Conservation (phyloP, 2,329 filamentous ascomycete genomes). For the Colletotrichum sp. region DNA sequence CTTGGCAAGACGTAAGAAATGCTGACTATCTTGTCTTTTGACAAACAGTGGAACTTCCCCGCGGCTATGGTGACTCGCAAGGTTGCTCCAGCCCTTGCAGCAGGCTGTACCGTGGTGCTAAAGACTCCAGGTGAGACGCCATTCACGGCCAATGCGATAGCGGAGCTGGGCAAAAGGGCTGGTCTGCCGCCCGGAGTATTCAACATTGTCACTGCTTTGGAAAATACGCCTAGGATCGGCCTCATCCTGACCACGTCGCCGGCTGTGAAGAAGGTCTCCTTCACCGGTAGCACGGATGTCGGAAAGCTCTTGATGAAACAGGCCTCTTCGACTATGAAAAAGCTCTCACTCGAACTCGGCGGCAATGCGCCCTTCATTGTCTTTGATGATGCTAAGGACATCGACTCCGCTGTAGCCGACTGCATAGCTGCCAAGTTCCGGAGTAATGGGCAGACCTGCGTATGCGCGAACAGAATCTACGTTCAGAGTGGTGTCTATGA, state of each 20-base stretch:
- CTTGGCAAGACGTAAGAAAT: neutral
- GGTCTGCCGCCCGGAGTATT: slow-evolving; percentile 93
- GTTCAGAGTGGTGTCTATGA: slow-evolving; percentile 82
- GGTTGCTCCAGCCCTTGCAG: slow-evolving; percentile 78
- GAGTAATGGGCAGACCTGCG: slow-evolving; percentile 93
- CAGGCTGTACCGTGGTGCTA: slow-evolving; percentile 90
- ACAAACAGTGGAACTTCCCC: slow-evolving; percentile 78
- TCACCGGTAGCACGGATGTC: slow-evolving; percentile 80
- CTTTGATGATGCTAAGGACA: slow-evolving; percentile 85
- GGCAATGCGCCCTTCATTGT: slow-evolving; percentile 97
- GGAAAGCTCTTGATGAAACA: slow-evolving; percentile 88
- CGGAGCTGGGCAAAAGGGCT: slow-evolving; percentile 84
- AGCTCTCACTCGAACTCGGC: slow-evolving; percentile 85
- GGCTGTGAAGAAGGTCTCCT: slow-evolving; percentile 86
- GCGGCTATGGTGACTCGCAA: slow-evolving; percentile 78
- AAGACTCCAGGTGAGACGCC: slow-evolving; percentile 94
- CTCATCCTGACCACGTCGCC: slow-evolving; percentile 77
- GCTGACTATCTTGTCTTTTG: neutral
- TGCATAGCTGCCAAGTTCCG: slow-evolving; percentile 91
- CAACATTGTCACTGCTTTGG: slow-evolving; percentile 81
- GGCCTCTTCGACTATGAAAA: slow-evolving; percentile 82
- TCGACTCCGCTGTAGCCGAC: slow-evolving; percentile 83
- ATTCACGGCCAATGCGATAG: slow-evolving; percentile 85
- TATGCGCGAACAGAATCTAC: slow-evolving; percentile 85
- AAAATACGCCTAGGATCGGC: slow-evolving; percentile 83